These are phyloP conservation scores for Xerocomus minutiporus DNA, from an alignment of 1,284 basidiomycete genomes.

Conservation along the genomic window DNA sequence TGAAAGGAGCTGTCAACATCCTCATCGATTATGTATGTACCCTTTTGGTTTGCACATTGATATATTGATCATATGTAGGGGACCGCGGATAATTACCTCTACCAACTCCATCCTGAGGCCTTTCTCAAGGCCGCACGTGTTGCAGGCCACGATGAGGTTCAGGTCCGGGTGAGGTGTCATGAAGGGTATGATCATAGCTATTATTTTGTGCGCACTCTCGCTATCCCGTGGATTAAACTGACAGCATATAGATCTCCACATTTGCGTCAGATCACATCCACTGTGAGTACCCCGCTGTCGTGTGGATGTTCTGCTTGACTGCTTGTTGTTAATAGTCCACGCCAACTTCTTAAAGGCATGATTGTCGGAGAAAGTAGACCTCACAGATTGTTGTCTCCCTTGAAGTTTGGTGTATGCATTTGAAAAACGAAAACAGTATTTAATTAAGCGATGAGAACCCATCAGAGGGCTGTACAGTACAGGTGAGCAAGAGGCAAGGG, in stretches of 20 bases:
- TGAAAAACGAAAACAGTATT: background rate
- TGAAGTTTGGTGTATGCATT: slow-evolving; percentile 6
- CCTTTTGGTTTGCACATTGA: background rate
- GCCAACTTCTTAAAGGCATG: slow-evolving; percentile 71
- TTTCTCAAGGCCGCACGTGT: slow-evolving; percentile 76
- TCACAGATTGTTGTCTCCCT: slow-evolving; percentile 3
- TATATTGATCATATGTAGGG: slow-evolving; percentile 47
- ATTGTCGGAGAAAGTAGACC: slow-evolving; percentile 14
- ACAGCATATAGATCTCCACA: slow-evolving; percentile 73
- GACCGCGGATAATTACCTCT: slow-evolving; percentile 82
- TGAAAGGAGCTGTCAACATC: slow-evolving; percentile 69
- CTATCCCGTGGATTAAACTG: slow-evolving; percentile 53
- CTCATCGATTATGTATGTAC: slow-evolving; percentile 74
- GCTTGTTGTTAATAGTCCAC: slow-evolving; percentile 52
- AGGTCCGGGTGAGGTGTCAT: slow-evolving; percentile 78
- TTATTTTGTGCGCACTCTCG: slow-evolving; percentile 69
- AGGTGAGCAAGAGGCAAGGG: background rate
- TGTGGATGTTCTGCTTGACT: background rate
- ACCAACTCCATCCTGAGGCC: slow-evolving; percentile 88
- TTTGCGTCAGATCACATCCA: slow-evolving; percentile 64
- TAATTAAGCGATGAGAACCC: background rate
- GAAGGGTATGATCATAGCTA: slow-evolving; percentile 93
- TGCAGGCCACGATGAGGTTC: slow-evolving; percentile 68
- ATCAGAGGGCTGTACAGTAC: background rate
- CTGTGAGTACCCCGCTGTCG: slow-evolving; percentile 32